Evolutionary conservation across 225 moss, liverwort and hornwort genomes (phyloP).

Genomic region (Sphagnum contortum): DNA sequence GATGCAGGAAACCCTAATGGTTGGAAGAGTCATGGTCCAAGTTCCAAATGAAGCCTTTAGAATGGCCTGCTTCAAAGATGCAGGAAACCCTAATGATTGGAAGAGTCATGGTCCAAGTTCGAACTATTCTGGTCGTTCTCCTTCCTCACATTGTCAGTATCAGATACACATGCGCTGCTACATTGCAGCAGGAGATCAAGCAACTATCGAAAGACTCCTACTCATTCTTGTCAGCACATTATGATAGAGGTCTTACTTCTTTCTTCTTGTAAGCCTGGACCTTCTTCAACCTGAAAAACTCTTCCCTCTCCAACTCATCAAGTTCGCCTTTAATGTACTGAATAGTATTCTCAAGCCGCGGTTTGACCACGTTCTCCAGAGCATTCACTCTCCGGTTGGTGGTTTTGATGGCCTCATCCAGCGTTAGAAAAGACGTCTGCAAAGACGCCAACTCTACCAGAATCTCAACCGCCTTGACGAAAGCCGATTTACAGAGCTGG

Average conservation of each 20-base stretch:
- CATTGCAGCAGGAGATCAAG: no score
- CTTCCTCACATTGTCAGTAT: no score
- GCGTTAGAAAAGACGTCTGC: constrained; percentile 70
- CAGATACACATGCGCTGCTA: no score
- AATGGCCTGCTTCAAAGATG: no score
- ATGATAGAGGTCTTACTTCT: constrained; percentile 17
- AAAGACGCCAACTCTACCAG: constrained; percentile 72
- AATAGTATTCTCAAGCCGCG: constrained; percentile 74
- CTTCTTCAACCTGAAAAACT: constrained; percentile 84
- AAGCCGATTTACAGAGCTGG: constrained; percentile 62
- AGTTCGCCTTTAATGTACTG: constrained; percentile 69
- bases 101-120: no score
- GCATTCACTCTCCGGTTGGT: constrained; percentile 76
- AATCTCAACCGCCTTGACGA: constrained; percentile 58
- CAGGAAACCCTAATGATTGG: no score
- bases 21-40: no score
- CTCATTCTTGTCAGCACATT: no score
- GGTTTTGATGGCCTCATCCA: constrained; percentile 74
- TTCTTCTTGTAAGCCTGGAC: constrained; percentile 75
- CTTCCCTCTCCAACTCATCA: constrained; percentile 88
- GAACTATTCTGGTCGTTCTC: no score
- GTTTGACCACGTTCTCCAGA: constrained; percentile 76
- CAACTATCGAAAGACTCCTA: no score
- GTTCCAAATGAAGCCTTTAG: no score
- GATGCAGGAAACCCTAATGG: no score